Evolutionary conservation across 495 filamentous ascomycete species (phyloP).

Genomic region (Tuber brumale): DNA sequence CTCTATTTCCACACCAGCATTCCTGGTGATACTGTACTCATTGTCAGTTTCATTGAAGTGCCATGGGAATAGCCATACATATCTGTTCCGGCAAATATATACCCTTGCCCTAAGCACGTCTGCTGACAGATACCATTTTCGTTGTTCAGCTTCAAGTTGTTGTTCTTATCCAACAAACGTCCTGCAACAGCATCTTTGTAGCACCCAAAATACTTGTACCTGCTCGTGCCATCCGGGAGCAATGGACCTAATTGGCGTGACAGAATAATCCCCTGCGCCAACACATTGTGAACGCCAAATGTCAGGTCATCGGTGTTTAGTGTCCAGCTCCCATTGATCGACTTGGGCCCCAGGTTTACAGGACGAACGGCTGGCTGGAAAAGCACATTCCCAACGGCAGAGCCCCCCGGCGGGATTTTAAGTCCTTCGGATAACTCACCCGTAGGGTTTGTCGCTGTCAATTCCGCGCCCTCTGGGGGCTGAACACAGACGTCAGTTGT

Average conservation of each 20-base stretch:
- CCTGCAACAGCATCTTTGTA: slow-evolving; percentile 41
- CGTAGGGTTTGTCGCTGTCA: slow-evolving; percentile 40
- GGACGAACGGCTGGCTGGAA: slow-evolving; percentile 39
- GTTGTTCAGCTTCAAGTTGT: slow-evolving; percentile 35
- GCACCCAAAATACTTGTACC: slow-evolving; percentile 45
- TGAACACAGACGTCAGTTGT: slow-evolving; percentile 31
- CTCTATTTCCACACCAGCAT: slow-evolving; percentile 43
- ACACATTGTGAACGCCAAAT: slow-evolving; percentile 43
- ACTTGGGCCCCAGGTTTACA: slow-evolving; percentile 33
- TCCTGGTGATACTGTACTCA: slow-evolving; percentile 33
- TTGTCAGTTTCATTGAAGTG: background rate
- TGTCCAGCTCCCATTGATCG: slow-evolving; percentile 43
- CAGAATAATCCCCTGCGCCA: slow-evolving; percentile 41
- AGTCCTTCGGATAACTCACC: slow-evolving; percentile 43
- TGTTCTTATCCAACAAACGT: slow-evolving; percentile 39
- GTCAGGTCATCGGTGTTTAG: slow-evolving; percentile 46
- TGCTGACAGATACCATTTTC: slow-evolving; percentile 44
- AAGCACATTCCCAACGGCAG: slow-evolving; percentile 37
- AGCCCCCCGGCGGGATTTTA: slow-evolving; percentile 36
- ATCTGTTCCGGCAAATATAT: slow-evolving; percentile 44
- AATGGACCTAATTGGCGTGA: slow-evolving; percentile 41
- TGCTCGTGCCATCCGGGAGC: slow-evolving; percentile 30
- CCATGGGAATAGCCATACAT: background rate
- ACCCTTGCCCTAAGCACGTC: slow-evolving; percentile 35
- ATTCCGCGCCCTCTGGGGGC: slow-evolving; percentile 38